Conservation (phyloP, 805 yeast species). For the Kluyveromyces lactis region DNA sequence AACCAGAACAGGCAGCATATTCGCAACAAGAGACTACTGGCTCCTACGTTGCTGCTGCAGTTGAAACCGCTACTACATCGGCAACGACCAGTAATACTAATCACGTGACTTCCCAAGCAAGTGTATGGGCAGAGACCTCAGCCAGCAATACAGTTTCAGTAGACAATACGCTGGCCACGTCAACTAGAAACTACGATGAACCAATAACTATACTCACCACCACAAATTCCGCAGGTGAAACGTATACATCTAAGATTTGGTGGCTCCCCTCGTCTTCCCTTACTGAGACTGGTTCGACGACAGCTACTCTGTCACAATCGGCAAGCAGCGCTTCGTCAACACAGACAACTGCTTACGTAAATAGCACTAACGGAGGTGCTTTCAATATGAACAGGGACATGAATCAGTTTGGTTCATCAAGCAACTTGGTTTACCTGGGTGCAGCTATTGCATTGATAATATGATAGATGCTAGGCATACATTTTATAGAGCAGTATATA, state of each 20-base stretch:
- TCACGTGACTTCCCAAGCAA: too few species aligned
- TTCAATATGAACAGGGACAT: too few species aligned
- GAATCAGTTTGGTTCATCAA: too few species aligned
- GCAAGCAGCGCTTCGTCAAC: conserved; percentile 1
- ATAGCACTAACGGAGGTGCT: background rate
- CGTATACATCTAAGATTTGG: conserved; percentile 24
- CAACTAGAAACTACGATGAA: conserved; percentile 7
- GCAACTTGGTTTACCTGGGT: background rate
- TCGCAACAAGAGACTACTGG: too few species aligned
- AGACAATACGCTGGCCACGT: background rate
- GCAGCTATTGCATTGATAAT: conserved; percentile 5
- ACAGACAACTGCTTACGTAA: conserved; percentile 3
- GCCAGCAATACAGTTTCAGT: too few species aligned
- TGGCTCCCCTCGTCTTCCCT: conserved; percentile 18
- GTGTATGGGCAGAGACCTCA: too few species aligned
- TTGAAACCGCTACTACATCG: too few species aligned
- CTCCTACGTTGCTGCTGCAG: too few species aligned
- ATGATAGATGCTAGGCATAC: too few species aligned
- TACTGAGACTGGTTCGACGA: background rate
- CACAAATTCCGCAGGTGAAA: conserved; percentile 16
- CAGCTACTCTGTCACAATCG: background rate
- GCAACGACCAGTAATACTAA: too few species aligned
- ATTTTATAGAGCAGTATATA: too few species aligned
- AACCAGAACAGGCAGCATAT: too few species aligned
- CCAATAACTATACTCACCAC: conserved; percentile 17